These are phyloP conservation scores for Calophaca sinica DNA, from an alignment of 306 rosid genomes.

Conservation along the genomic window DNA sequence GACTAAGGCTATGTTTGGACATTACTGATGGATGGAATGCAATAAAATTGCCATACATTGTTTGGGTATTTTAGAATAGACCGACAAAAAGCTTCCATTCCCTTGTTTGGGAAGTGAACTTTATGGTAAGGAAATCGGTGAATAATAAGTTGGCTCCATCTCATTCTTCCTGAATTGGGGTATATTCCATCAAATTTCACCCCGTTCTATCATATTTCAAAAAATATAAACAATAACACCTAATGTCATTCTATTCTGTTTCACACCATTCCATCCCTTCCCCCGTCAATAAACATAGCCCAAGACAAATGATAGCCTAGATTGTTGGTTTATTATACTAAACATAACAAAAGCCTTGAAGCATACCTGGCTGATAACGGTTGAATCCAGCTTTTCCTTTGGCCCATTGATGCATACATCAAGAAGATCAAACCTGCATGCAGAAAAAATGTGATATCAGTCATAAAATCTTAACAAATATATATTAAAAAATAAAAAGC, in stretches of 20 bases:
- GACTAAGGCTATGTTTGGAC: neutral
- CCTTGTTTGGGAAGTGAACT: neutral
- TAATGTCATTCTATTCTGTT: neutral
- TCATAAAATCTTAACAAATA: neutral
- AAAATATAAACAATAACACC: neutral
- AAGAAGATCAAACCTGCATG: slow-evolving; percentile 89
- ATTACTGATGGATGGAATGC: neutral
- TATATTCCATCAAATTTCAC: neutral
- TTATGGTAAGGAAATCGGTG: too few relatives aligned
- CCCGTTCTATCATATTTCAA: neutral
- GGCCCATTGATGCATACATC: slow-evolving; percentile 93
- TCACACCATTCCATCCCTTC: neutral
- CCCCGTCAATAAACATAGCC: neutral
- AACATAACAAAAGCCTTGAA: slow-evolving; percentile 22
- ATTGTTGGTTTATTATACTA: neutral
- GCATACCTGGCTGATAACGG: slow-evolving; percentile 85
- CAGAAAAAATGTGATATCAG: neutral
- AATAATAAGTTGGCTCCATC: slow-evolving; percentile 13
- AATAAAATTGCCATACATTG: neutral
- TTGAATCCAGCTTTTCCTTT: slow-evolving; percentile 89
- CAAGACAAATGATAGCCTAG: neutral
- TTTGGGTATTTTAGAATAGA: neutral
- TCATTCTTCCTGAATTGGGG: neutral
- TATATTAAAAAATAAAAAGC: neutral
- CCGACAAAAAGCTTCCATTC: neutral